Evolutionary conservation across 805 yeast species (phyloP), one percentile per base, ranked within the genome.

Genomic region (Hanseniaspora lachancei): DNA sequence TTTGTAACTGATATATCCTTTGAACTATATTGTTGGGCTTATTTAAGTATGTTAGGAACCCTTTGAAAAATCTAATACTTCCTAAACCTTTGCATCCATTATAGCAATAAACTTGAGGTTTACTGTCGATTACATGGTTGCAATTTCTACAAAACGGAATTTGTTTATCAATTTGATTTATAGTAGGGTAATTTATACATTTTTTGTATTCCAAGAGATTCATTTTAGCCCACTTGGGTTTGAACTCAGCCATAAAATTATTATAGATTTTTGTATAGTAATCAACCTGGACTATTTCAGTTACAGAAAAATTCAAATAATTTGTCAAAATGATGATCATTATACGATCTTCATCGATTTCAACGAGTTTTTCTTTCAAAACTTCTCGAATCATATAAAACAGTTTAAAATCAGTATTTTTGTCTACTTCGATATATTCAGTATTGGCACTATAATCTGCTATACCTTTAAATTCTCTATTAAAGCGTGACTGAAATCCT

Each of bases 211-310:
- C 44, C 3, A 35, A 9, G 4, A 43, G 10, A 18, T 23, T 35
- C 49, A 52, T 43, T 18, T 23, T n/a, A n/a, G 23, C 21, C 55
- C 55, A 52, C 27, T 52, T 52, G 10, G 55, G 55, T 27, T 52
- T 52, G 32, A 47, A 52, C 34, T 52, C 55, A 18, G 38, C 20
- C 1, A 52, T 18, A 3, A 9, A 3, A 23, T 38, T 27, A 24
- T 52, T 44, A 32, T 52, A 52, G 7, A 52, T 18, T 13, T 44
- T 43, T 27, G 48, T 52, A 38, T 52, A 52, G n/a, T 52, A 44
- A 29, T 52, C 55, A 16, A 52, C 36, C 0, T 6, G 9, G 16
- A 9, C 6, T 10, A 12, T 34, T 20, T 18, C 12, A 5, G 27
- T 20, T 20, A 34, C 34, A 20, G 10, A 3, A 15, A 41, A 23